Percentiles rank a stretch among this genome's conserved stretches.
These are phyloP conservation scores for Trichosanthes truncata DNA, from an alignment of 306 rosid genomes.

Conservation along the genomic window DNA sequence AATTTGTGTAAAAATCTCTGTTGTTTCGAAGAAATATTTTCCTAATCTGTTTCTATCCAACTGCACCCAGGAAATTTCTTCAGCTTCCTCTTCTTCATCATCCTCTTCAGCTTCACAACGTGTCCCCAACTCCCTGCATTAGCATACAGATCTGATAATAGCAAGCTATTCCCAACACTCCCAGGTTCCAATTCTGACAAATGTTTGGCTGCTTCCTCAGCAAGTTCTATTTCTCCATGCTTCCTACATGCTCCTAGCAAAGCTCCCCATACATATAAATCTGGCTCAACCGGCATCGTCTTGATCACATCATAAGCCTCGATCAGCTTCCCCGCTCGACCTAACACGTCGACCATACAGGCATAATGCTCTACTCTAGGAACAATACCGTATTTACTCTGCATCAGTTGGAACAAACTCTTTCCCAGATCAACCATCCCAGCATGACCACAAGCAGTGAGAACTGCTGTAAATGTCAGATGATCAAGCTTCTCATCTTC, in stretches of 20 bases:
- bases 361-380: constrained; percentile 85
- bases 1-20: not conserved
- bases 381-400: constrained; percentile 40
- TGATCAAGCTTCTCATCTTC: constrained; percentile 51
- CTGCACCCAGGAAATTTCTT: constrained; percentile 71
- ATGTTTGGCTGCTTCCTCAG: constrained; percentile 67
- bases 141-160: constrained; percentile 59
- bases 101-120: constrained; percentile 60
- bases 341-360: constrained; percentile 70
- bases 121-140: constrained; percentile 65
- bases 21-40: not conserved
- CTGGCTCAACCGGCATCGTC: constrained; percentile 68
- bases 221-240: constrained; percentile 59
- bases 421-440: constrained; percentile 57
- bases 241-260: constrained; percentile 68
- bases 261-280: constrained; percentile 92
- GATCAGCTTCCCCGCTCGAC: constrained; percentile 54
- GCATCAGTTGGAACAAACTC: constrained; percentile 55
- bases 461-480: constrained; percentile 59
- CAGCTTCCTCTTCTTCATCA: constrained; percentile 41
- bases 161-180: constrained; percentile 57
- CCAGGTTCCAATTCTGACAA: constrained; percentile 63
- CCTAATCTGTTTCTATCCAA: constrained; percentile 52
- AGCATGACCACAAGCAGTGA: constrained; percentile 69
- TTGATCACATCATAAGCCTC: constrained; percentile 52